Percentiles rank a stretch among this genome's conserved stretches.
phyloP scores from a whole-genome alignment of 257 asterid genomes.

The Salvia miltiorrhiza region DNA sequence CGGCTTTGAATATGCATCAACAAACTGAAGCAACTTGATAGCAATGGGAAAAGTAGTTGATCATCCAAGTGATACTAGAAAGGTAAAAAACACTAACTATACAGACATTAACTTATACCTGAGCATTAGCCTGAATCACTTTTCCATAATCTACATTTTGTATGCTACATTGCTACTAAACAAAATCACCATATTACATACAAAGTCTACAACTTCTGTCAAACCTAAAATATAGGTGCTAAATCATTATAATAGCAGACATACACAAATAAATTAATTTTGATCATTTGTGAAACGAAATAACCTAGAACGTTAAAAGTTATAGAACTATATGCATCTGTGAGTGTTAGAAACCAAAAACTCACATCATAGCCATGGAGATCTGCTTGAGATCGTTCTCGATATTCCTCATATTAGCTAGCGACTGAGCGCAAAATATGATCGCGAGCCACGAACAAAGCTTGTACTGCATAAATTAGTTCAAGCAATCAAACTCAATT shows the following conservation, averaged over 20 bases:
- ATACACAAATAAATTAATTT: not conserved
- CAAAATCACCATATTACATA: not conserved
- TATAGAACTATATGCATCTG: not conserved
- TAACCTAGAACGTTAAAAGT: not conserved
- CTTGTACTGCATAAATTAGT: slow-evolving; percentile 61
- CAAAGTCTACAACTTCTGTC: not conserved
- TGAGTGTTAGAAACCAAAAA: slow-evolving; percentile 6
- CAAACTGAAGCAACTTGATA: not conserved
- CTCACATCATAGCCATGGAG: slow-evolving; percentile 99
- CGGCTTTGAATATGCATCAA: not conserved
- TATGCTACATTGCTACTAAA: not conserved
- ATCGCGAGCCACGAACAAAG: slow-evolving; percentile 90
- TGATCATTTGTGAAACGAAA: not conserved
- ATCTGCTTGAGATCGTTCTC: slow-evolving; percentile 97
- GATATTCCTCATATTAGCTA: slow-evolving; percentile 85
- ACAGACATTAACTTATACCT: not conserved
- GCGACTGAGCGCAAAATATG: slow-evolving; percentile 82
- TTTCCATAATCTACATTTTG: not conserved
- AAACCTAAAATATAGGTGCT: too few relatives aligned
- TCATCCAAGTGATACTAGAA: not conserved
- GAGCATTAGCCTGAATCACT: not conserved
- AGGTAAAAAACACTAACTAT: not conserved
- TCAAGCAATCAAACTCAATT: not conserved
- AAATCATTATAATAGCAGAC: not conserved
- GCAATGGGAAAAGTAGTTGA: not conserved